Evolutionary conservation across 345 rosid species (phyloP), one percentile per base, ranked within the genome.

Genomic region (Salix koriyanagi): DNA sequence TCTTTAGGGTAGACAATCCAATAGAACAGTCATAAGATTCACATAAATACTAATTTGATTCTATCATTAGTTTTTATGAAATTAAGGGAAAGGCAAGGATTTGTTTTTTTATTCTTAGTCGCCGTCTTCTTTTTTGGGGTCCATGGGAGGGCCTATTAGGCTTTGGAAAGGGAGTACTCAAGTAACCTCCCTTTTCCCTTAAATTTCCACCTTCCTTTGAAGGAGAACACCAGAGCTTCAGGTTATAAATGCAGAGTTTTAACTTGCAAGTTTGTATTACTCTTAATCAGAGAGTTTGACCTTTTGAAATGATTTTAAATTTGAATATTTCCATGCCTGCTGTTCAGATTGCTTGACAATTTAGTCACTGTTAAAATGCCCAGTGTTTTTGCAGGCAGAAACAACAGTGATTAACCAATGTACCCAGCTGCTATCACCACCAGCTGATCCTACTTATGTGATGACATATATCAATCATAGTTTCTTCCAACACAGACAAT

Each of bases 391-490:
- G 75, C 93, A 91, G 96, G 89, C 90, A 26, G 97, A 96, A 79
- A 79, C 90, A 79, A 96, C 98, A 50, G 98, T 93, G 82, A 85
- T 96, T 70, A 84, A 91, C 84, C 99, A 96, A 81, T 96, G 98
- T 83, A 90, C 86, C 58, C 95, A 92, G 83, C 97, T 96, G 81
- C 96, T 96, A 71, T 91, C 92, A 68, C 89, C 92, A 44, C 86
- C 99, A 61, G 92, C 96, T 58, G 97, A 92, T 62, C 94, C 97
- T 46, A 79, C 81, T 42, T 93, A 96, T 79, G 92, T 90, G 50
- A 79, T 79, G 87, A 96, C 97, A 36, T 96, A 96, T 78, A 83
- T 87, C 80, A 91, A 85, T 81, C 91, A 80, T 70, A 93, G 98
- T 84, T 96, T 92, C 77, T 88, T 86, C 84, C 86, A 83, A 80